A percentile compares a stretch with the other conserved stretches of the same genome.
phyloP scores from a whole-genome alignment of 108 stramenopile species.

The Pseudonitzschia delicatissima region DNA sequence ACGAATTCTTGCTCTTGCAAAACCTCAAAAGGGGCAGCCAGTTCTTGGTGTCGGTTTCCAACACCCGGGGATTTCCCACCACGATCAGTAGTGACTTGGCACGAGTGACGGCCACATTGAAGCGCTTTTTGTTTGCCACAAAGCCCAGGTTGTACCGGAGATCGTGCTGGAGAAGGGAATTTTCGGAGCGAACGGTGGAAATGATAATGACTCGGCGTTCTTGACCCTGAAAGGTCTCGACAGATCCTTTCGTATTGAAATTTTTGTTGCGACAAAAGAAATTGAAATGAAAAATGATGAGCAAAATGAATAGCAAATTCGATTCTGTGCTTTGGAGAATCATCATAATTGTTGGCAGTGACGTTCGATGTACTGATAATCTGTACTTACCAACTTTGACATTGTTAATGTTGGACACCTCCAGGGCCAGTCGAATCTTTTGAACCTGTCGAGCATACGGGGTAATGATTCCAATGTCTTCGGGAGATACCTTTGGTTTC shows the following conservation, averaged over 20 bases:
- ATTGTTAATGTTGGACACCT: constrained; percentile 14
- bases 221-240: constrained; percentile 87
- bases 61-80: constrained; percentile 72
- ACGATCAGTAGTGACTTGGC: constrained; percentile 77
- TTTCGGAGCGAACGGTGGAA: constrained; percentile 71
- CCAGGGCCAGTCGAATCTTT: constrained; percentile 52
- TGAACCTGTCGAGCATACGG: constrained; percentile 63
- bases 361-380: too few species aligned
- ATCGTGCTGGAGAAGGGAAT: constrained; percentile 47
- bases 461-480: constrained; percentile 70
- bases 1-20: constrained; percentile 21
- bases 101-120: constrained; percentile 84
- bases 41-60: constrained; percentile 46
- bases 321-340: too few species aligned
- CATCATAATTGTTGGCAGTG: too few species aligned
- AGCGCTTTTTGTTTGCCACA: constrained; percentile 80
- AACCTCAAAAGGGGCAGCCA: constrained; percentile 36
- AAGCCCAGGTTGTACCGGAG: constrained; percentile 73
- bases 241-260: too few species aligned
- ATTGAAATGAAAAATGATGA: too few species aligned
- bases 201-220: constrained; percentile 77
- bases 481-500: constrained; percentile 25
- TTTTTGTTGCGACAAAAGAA: too few species aligned
- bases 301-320: too few species aligned
- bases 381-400: constrained; percentile 64